Evolutionary conservation across 129 eudicot species (phyloP), one percentile per base, ranked within the genome.

Genomic region (Solidago caesia): DNA sequence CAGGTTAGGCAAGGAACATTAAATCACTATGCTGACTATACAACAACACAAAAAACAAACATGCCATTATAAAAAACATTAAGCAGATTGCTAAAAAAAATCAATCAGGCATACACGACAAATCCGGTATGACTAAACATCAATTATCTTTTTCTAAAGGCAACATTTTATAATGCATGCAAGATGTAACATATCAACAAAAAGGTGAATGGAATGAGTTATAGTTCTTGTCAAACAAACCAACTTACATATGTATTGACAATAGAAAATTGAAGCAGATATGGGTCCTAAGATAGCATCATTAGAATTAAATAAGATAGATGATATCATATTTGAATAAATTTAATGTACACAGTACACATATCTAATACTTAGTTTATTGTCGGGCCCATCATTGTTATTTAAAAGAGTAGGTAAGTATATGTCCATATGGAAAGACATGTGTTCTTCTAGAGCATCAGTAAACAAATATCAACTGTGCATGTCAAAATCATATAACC

Each of bases 21-120:
- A 62, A 82, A 82, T 33, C 75, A 68, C 13, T 55, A 52, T 39
- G 77, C 75, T 79, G 82, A 72, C 79, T 77, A 82, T 44, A 77
- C 79, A 77, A 15, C 71, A 53, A 64, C 39, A 72, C 60, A 65
- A 56, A 59, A 81, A 61, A 44, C 65, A 33, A 73, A 29, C 70
- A 52, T 67, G n/a, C 16, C 43, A 60, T 68, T 70, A 48, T 71
- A 46, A 79, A 71, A 70, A 75, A 44, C 75, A 73, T 80, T 53
- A 80, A 47, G 51, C 73, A 45, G 72, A 67, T 53, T n/a, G 78
- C 57, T 62, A 76, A 67, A 71, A 82, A 70, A 43, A 75, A 53
- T 72, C 61, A 10, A 26, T 51, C 67, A 67, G 51, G 21, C 1
- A 66, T 45, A 43, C 16, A 61, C 49, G 52, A 49, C 64, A 72